Evolutionary conservation across 495 filamentous ascomycete genomes (phyloP).

Genomic region (Lophiotrema nucula): DNA sequence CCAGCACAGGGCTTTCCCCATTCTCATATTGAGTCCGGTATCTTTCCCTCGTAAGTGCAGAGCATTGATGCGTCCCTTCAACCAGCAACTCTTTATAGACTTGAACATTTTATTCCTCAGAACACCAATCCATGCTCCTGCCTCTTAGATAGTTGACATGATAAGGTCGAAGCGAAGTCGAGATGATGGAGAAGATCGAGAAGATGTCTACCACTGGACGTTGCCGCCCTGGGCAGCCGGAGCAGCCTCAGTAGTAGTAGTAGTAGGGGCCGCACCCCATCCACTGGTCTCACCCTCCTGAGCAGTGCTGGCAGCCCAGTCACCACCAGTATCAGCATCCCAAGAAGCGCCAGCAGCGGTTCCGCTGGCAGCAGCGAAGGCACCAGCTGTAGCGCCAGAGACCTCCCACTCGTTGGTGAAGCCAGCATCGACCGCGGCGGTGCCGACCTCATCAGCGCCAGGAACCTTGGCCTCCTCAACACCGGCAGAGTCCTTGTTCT

Average conservation of each 20-base stretch:
- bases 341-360: constrained; percentile 63
- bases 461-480: constrained; percentile 58
- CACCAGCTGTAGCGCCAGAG: constrained; percentile 56
- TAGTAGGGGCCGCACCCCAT: constrained; percentile 62
- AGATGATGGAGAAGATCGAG: neutral
- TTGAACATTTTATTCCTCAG: constrained; percentile 14
- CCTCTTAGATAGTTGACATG: neutral
- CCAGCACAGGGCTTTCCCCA: constrained; percentile 95
- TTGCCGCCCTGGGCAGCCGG: constrained; percentile 41
- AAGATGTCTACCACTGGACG: constrained; percentile 58
- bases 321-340: constrained; percentile 73
- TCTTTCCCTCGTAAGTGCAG: constrained; percentile 99
- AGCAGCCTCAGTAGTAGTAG: constrained; percentile 36
- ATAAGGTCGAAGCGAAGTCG: neutral
- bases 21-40: constrained; percentile 55
- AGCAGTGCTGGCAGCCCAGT: constrained; percentile 61
- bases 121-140: neutral
- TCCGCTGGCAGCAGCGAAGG: constrained; percentile 61
- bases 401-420: constrained; percentile 80
- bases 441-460: constrained; percentile 79
- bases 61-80: constrained; percentile 53
- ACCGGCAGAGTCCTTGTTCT: constrained; percentile 72
- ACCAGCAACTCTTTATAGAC: neutral
- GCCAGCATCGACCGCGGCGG: constrained; percentile 73
- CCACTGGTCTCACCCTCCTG: constrained; percentile 54